Evolutionary conservation across 495 filamentous ascomycete genomes (phyloP).

Genomic region (Penicillium turbatum): DNA sequence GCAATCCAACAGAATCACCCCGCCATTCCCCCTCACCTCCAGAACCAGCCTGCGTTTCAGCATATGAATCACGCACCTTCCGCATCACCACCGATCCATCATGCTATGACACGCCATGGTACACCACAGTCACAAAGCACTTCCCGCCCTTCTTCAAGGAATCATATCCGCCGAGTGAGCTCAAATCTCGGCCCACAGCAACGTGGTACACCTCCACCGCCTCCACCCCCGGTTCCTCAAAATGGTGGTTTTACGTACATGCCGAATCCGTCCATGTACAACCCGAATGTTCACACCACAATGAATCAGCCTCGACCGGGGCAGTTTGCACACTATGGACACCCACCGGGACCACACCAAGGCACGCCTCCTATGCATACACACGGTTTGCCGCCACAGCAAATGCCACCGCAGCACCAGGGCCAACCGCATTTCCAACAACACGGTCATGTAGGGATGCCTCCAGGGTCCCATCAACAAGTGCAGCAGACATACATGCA

Average conservation of each 20-base stretch:
- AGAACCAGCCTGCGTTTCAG: slow-evolving; percentile 66
- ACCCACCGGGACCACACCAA: slow-evolving; percentile 36
- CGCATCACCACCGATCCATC: slow-evolving; percentile 82
- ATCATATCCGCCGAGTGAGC: slow-evolving; percentile 69
- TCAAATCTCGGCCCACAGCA: slow-evolving; percentile 67
- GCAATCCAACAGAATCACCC: slow-evolving; percentile 39
- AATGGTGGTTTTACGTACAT: slow-evolving; percentile 77
- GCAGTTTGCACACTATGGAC: slow-evolving; percentile 47
- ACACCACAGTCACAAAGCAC: slow-evolving; percentile 73
- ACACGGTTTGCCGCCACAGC: slow-evolving; percentile 31
- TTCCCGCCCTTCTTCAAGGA: slow-evolving; percentile 79
- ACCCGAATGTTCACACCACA: slow-evolving; percentile 54
- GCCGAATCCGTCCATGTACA: slow-evolving; percentile 80
- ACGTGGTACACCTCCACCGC: slow-evolving; percentile 52
- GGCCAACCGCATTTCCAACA: slow-evolving; percentile 42
- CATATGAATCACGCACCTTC: slow-evolving; percentile 85
- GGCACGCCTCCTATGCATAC: slow-evolving; percentile 29
- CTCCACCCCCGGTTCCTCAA: slow-evolving; percentile 57
- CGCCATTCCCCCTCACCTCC: slow-evolving; percentile 70
- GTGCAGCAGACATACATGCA: slow-evolving; percentile 63
- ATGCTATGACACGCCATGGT: slow-evolving; percentile 69
- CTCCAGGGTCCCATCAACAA: slow-evolving; percentile 48
- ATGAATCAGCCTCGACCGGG: slow-evolving; percentile 42
- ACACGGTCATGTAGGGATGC: slow-evolving; percentile 32
- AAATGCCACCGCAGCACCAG: slow-evolving; percentile 32